Evolutionary conservation across 2,329 filamentous ascomycete species (phyloP), one percentile per base, ranked within the genome.

Genomic region (Torrubiella hemipterigena): DNA sequence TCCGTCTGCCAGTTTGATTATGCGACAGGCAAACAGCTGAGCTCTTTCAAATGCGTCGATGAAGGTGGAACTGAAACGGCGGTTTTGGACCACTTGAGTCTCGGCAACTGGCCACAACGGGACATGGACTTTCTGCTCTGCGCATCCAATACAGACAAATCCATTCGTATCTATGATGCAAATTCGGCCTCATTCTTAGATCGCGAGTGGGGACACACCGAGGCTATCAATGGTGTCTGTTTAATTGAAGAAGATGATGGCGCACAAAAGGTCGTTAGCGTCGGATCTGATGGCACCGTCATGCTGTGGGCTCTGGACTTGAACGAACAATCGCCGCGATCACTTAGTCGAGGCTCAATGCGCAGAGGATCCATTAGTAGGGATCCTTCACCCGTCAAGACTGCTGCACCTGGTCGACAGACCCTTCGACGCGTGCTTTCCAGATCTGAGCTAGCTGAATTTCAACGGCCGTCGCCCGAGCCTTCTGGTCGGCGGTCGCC

Each of bases 101-200:
- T 77, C 35, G 75, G 50, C 45, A 74, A 49, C 58, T 74, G 44
- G 54, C 67, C 38, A 55, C 69, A 55, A 27, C 65, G 52, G 51
- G 74, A 61, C 24, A 55, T 68, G 4, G 71, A 77, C 17, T 70
- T 93, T 30, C 67, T 98, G 31, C 68, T 91, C 13, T 87, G 85
- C n/a, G 70, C 91, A 9, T 95, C 89, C 7, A 87, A 87, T 44
- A 94, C 84, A 1, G 91, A 98, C 54, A 98, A 96, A 51, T 96
- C 91, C 1, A 79, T 98, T 34, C 70, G 91, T 21, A 62, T 98
- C 12, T 98, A 98, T 46, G 83, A 94, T 42, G 65, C 74, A 18
- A 77, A 80, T 38, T 77, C 73, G 25, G 87, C 89, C 7, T 59
- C 63, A 2, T 78, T 98, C 35, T 59, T 96, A 17, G 81, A 86